Percentiles rank a stretch among this genome's conserved stretches.
Conservation (phyloP, 306 rosid genomes). For the Rosa persica region DNA sequence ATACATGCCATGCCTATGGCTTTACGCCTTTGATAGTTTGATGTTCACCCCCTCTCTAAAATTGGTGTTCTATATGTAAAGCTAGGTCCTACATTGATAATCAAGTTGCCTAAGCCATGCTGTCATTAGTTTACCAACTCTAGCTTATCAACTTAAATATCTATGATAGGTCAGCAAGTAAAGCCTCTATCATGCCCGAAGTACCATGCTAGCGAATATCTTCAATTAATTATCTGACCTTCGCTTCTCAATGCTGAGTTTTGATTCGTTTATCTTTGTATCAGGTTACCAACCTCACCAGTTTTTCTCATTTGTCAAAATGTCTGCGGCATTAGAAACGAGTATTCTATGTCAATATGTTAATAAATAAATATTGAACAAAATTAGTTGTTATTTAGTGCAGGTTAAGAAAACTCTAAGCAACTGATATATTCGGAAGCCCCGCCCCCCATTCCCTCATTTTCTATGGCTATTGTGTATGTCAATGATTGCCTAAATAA, state of each 20-base stretch:
- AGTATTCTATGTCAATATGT: not conserved
- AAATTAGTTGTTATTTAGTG: not conserved
- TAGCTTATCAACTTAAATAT: not conserved
- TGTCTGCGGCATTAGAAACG: not conserved
- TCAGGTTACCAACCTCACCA: slow-evolving; percentile 42
- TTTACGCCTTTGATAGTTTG: slow-evolving; percentile 10
- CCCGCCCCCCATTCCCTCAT: not conserved
- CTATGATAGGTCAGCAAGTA: slow-evolving; percentile 19
- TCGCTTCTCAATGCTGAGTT: not conserved
- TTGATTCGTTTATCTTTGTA: slow-evolving; percentile 16
- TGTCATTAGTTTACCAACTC: slow-evolving; percentile 38
- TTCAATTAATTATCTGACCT: slow-evolving; percentile 22
- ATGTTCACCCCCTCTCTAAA: slow-evolving; percentile 13
- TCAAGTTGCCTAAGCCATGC: slow-evolving; percentile 50
- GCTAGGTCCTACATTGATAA: slow-evolving; percentile 32
- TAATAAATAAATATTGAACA: not conserved
- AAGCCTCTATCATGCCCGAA: slow-evolving; percentile 25
- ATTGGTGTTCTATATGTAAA: not conserved
- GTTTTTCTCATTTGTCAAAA: not conserved
- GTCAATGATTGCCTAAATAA: not conserved
- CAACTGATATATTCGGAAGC: not conserved
- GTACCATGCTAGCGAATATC: slow-evolving; percentile 15
- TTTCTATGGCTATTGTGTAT: not conserved
- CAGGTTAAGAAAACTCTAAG: not conserved
- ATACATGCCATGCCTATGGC: slow-evolving; percentile 11